These are phyloP conservation scores for Fusarium penzigii DNA, from an alignment of 2,329 filamentous ascomycete species.

Conservation along the genomic window DNA sequence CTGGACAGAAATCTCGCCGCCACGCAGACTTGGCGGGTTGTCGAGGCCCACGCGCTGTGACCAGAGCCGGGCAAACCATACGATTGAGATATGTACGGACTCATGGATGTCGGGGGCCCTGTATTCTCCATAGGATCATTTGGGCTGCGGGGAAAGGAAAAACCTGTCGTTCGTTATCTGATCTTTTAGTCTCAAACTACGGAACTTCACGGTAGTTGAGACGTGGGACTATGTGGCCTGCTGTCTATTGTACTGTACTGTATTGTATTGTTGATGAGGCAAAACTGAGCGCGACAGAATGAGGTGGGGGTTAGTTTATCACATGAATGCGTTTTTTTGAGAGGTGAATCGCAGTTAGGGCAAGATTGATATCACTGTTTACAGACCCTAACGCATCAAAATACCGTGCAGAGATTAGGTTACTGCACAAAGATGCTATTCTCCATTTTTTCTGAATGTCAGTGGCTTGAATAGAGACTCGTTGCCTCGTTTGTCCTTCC, in stretches of 20 bases:
- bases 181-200: background rate
- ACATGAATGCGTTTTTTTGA: too few species aligned
- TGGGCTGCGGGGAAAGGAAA: background rate
- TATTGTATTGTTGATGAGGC: background rate
- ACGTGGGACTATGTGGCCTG: background rate
- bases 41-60: slow-evolving; percentile 5
- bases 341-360: too few species aligned
- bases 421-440: too few species aligned
- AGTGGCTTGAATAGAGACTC: too few species aligned
- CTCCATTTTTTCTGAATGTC: too few species aligned
- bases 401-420: too few species aligned
- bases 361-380: too few species aligned
- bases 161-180: background rate
- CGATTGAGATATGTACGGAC: background rate
- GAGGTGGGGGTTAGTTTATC: too few species aligned
- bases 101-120: background rate
- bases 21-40: slow-evolving; percentile 19
- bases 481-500: too few species aligned
- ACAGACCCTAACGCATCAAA: too few species aligned
- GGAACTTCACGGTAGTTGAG: background rate
- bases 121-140: background rate
- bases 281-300: too few species aligned
- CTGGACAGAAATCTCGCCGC: slow-evolving; percentile 13
- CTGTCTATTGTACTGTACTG: background rate
- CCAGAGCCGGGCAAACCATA: background rate